A percentile compares a stretch with the other conserved stretches of the same genome.
phyloP scores from a whole-genome alignment of 495 filamentous ascomycete species.

The Opeltia flavorubescens region DNA sequence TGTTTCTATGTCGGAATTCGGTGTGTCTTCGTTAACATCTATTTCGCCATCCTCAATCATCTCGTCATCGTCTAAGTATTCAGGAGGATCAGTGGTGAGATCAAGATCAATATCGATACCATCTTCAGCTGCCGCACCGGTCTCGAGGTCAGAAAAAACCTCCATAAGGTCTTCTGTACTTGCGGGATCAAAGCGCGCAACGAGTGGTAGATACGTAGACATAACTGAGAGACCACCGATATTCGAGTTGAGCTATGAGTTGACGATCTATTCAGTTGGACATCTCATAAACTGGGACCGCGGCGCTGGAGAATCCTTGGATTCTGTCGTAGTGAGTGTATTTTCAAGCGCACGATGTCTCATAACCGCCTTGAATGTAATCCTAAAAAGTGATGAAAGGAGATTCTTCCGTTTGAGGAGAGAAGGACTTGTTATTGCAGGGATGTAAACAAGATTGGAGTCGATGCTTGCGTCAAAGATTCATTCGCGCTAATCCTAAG shows the following conservation, averaged over 20 bases:
- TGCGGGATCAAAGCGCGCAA: background rate
- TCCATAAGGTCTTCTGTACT: conserved; percentile 37
- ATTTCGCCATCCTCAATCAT: conserved; percentile 36
- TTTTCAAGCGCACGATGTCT: no score
- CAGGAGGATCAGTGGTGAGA: conserved; percentile 37
- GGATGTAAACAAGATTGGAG: no score
- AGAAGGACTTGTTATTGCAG: no score
- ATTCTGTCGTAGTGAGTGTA: no score
- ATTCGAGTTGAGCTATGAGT: background rate
- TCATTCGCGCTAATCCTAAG: no score
- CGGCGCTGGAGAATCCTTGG: no score
- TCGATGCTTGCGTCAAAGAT: no score
- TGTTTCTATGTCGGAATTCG: conserved; percentile 17
- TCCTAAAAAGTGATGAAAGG: no score
- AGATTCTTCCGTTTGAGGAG: no score
- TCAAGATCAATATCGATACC: conserved; percentile 70
- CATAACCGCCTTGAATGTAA: no score
- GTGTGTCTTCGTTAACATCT: conserved; percentile 18
- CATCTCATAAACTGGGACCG: no score
- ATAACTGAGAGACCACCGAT: background rate
- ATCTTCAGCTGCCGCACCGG: conserved; percentile 31
- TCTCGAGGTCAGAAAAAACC: conserved; percentile 27
- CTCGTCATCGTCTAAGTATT: conserved; percentile 45
- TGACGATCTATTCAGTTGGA: background rate
- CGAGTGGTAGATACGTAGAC: conserved; percentile 2